phyloP scores from a whole-genome alignment of 2,329 filamentous ascomycete species.

The Paraphoma sp. region DNA sequence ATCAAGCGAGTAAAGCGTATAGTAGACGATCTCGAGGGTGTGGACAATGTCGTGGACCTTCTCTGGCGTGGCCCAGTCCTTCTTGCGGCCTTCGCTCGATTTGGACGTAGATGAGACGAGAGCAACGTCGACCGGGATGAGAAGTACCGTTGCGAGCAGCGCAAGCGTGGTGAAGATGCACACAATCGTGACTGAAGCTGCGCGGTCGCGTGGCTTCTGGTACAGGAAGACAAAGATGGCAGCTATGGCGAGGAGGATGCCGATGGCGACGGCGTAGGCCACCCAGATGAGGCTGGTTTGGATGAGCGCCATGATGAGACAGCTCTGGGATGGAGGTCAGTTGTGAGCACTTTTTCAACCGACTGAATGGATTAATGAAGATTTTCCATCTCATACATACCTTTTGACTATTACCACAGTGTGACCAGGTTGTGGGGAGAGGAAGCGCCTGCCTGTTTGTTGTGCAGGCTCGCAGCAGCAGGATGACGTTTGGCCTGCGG shows the following conservation, averaged over 20 bases:
- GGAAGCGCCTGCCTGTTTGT: constrained; percentile 5
- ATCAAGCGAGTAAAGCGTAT: constrained; percentile 89
- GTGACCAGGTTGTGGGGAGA: neutral
- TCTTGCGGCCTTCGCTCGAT: constrained; percentile 78
- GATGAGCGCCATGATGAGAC: constrained; percentile 65
- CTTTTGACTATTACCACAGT: neutral
- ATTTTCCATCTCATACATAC: no score
- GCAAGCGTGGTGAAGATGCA: constrained; percentile 87
- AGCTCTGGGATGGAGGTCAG: neutral
- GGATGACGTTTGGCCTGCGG: constrained; percentile 17
- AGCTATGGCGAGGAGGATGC: constrained; percentile 76
- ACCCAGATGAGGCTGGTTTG: constrained; percentile 95
- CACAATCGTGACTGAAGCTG: constrained; percentile 79
- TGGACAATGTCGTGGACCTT: constrained; percentile 78
- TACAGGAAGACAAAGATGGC: constrained; percentile 89
- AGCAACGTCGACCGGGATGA: constrained; percentile 94
- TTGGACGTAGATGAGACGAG: constrained; percentile 88
- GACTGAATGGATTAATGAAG: no score
- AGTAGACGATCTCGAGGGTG: constrained; percentile 89
- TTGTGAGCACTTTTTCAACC: no score
- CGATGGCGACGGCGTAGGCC: constrained; percentile 84
- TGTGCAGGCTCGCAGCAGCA: constrained; percentile 1
- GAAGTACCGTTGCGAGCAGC: constrained; percentile 87
- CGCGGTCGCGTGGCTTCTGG: constrained; percentile 87
- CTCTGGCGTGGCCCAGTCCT: constrained; percentile 90